These are phyloP conservation scores for Trichoderma lentiforme DNA, from an alignment of 2,329 filamentous ascomycete species.

Conservation along the genomic window DNA sequence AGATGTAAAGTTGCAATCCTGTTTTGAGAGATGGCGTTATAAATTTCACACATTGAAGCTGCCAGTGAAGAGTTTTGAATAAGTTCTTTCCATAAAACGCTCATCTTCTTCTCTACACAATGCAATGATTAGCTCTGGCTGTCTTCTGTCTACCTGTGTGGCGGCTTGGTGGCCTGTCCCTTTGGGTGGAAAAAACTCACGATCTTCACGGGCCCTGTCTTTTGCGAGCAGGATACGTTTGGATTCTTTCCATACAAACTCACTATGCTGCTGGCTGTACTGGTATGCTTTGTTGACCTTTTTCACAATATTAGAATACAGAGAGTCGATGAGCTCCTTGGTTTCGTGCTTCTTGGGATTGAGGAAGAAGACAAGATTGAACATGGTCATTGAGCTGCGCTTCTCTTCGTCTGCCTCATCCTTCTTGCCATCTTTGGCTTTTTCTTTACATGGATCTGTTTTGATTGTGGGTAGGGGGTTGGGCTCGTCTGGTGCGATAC, in stretches of 20 bases:
- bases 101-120: constrained; percentile 55
- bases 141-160: background rate
- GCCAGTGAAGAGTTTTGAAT: constrained; percentile 73
- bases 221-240: constrained; percentile 78
- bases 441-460: constrained; percentile 17
- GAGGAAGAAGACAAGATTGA: constrained; percentile 91
- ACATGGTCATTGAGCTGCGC: constrained; percentile 83
- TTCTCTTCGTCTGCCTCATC: constrained; percentile 57
- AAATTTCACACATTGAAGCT: constrained; percentile 77
- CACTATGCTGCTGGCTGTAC: constrained; percentile 83
- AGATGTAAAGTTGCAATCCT: constrained; percentile 83
- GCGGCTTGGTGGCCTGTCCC: background rate
- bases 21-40: constrained; percentile 75
- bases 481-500: constrained; percentile 28
- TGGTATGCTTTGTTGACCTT: constrained; percentile 91
- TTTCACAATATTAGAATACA: constrained; percentile 86
- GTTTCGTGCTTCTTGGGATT: constrained; percentile 76
- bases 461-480: background rate
- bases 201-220: constrained; percentile 72
- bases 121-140: background rate
- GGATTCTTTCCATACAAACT: constrained; percentile 89
- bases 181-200: constrained; percentile 37
- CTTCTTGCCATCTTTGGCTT: constrained; percentile 39
- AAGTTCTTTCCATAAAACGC: constrained; percentile 66
- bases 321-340: constrained; percentile 66